phyloP scores from a whole-genome alignment of 2,329 filamentous ascomycete species.

The Botrytis squamosa region DNA sequence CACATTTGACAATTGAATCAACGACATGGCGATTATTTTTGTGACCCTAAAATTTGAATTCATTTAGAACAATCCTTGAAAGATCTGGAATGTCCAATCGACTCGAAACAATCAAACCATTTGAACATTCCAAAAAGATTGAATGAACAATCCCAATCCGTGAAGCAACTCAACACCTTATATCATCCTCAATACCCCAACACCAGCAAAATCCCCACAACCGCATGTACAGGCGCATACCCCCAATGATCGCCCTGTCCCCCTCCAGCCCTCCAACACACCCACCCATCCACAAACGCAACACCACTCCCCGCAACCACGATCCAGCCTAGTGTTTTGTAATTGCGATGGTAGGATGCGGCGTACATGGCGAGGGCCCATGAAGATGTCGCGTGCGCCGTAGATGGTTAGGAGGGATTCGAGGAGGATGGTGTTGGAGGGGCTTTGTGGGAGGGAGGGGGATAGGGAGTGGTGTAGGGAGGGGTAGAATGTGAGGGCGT shows the following conservation, averaged over 20 bases:
- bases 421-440: slow-evolving; percentile 37
- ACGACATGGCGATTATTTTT: neutral
- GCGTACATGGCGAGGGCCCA: slow-evolving; percentile 44
- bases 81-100: neutral
- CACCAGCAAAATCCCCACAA: neutral
- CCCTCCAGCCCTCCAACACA: slow-evolving; percentile 43
- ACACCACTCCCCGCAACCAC: slow-evolving; percentile 44
- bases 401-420: slow-evolving; percentile 48
- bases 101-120: neutral
- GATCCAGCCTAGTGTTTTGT: slow-evolving; percentile 45
- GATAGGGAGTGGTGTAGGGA: slow-evolving; percentile 6
- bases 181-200: neutral
- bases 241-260: slow-evolving; percentile 50
- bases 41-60: neutral
- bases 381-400: slow-evolving; percentile 51
- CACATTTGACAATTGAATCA: neutral
- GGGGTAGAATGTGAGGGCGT: slow-evolving; percentile 42
- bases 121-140: too few relatives aligned
- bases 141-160: neutral
- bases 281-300: slow-evolving; percentile 47
- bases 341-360: slow-evolving; percentile 42
- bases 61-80: neutral
- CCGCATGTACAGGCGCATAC: neutral
- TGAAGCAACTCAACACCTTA: neutral
- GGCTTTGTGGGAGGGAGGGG: neutral